Percentiles rank a stretch among this genome's conserved stretches.
These are phyloP conservation scores for Oryza officinalis DNA, from an alignment of 176 grass and related monocot species.

Conservation along the genomic window DNA sequence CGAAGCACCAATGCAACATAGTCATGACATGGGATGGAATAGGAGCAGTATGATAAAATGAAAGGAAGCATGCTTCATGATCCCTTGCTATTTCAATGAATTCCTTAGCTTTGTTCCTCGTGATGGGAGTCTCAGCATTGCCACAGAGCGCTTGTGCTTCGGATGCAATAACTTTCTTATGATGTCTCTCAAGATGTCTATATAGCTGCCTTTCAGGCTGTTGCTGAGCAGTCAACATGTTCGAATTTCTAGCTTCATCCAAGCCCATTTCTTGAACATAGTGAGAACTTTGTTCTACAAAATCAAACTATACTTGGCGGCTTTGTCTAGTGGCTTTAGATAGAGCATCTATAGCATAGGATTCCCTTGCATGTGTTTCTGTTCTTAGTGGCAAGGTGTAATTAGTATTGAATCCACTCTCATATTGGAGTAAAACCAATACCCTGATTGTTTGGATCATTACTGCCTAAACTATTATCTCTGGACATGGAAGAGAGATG, in stretches of 20 bases:
- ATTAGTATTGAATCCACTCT: background rate
- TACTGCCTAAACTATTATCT: background rate
- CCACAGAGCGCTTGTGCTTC: background rate
- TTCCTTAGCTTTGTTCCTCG: background rate
- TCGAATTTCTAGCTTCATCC: background rate
- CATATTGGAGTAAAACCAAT: background rate
- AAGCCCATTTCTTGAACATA: background rate
- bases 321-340: background rate
- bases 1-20: background rate
- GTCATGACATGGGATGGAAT: background rate
- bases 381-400: background rate
- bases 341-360: background rate
- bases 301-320: background rate
- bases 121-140: too few relatives aligned
- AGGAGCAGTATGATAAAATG: background rate
- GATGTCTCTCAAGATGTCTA: background rate
- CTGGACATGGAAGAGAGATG: background rate
- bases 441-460: background rate
- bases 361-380: background rate
- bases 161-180: background rate
- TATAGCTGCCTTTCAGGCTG: background rate
- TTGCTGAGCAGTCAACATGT: background rate
- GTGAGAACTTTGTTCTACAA: background rate
- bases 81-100: background rate
- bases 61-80: background rate